phyloP scores from a whole-genome alignment of 768 basidiomycete species.

The Gloeophyllum trabeum region DNA sequence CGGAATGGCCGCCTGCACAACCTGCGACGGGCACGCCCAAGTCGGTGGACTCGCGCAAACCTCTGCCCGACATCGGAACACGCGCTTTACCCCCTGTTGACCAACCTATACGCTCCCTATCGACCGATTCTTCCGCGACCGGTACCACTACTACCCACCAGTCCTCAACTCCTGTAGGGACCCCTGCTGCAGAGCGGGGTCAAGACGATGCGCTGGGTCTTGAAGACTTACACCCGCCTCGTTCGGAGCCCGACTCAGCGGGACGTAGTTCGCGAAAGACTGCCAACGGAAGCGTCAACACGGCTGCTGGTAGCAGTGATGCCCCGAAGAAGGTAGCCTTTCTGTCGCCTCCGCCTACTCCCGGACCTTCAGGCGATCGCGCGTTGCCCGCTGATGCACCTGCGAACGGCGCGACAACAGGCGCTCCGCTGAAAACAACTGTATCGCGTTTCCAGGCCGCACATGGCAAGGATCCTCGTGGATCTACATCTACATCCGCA shows the following conservation, averaged over 20 bases:
- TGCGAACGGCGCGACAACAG: slow-evolving; percentile 16
- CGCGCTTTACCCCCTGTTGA: slow-evolving; percentile 39
- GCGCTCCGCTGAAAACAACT: slow-evolving; percentile 43
- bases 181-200: too few relatives aligned
- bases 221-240: slow-evolving; percentile 10
- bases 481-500: slow-evolving; percentile 52
- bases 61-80: slow-evolving; percentile 53
- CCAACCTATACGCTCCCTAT: slow-evolving; percentile 25
- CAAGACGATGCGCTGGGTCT: slow-evolving; percentile 1
- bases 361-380: slow-evolving; percentile 37
- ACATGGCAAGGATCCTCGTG: slow-evolving; percentile 42
- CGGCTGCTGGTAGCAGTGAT: slow-evolving; percentile 24
- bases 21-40: slow-evolving; percentile 28
- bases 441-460: slow-evolving; percentile 69
- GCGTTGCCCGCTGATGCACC: slow-evolving; percentile 36
- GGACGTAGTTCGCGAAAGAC: slow-evolving; percentile 27
- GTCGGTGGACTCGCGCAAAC: slow-evolving; percentile 48
- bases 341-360: slow-evolving; percentile 70
- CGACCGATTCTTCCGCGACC: slow-evolving; percentile 15
- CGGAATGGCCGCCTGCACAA: slow-evolving; percentile 49
- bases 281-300: slow-evolving; percentile 21
- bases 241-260: slow-evolving; percentile 20
- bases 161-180: too few relatives aligned
- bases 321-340: slow-evolving; percentile 83
- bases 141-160: slow-evolving; percentile 10